Base-by-base conservation (phyloP, 768 basidiomycete species). In the Rhodotorula toruloides region DNA sequence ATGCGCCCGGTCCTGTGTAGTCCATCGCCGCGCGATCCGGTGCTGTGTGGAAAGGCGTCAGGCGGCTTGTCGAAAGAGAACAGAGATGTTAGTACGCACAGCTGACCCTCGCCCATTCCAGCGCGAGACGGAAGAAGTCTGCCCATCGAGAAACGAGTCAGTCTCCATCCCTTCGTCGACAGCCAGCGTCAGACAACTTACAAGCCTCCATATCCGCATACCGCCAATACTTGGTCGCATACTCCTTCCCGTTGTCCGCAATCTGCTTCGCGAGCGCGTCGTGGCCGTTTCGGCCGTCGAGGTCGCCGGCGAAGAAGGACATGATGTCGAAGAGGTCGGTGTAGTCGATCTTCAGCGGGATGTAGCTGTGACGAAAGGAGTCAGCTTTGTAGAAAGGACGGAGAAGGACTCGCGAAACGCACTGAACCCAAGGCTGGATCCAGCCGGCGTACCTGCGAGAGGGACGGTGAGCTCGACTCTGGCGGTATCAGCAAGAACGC, bases 371-470 rank as follows among this genome's bases (percentile, higher is more conserved):
- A 4, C 3, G 48, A 44, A 7, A 27, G n/a, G 37, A 8, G 17
- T 7, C 1, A n/a, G 25, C 49, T 3, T 29, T 48, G 53, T 11
- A 27, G 46, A 19, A 40, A 32, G 39, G 17, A 42, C 5, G 27
- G 27, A 10, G 19, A 43, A n/a, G 16, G 29, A 10, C n/a, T n/a
- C n/a, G n/a, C 2, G 17, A 17, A n/a, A 70, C 73, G 56, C 29
- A 74, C 44, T 79, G 83, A 32, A 74, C 84, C 87, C 92, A 97
- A 31, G 93, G 93, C 73, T 92, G 86, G 40, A 93, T 84, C 90
- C 93, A 93, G 61, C 88, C 91, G 1, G 83, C 85, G 78, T 86
- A 93, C 78, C 85, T 96, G 76, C 93, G 91, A 34, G 85, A 83
- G 74, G 92, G 43, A 34, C 47, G 12, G 29, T 12, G 32, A 14